These are phyloP conservation scores for Aegilops longissima DNA, from an alignment of 176 grass and related monocot species.

Conservation along the genomic window DNA sequence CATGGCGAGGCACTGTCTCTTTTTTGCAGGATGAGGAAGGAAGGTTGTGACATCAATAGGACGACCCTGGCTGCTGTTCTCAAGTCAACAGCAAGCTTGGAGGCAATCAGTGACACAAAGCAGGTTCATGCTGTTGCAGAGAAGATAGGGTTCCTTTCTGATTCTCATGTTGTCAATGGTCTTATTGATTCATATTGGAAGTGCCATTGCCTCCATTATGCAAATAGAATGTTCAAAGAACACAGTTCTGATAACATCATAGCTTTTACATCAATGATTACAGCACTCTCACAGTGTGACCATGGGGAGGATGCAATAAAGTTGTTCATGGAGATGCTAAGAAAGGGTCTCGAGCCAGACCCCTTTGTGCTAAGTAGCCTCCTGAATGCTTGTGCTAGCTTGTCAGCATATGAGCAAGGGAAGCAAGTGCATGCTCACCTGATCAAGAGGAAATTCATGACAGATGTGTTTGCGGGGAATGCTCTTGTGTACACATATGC, in stretches of 20 bases:
- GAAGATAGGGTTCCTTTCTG: slow-evolving; percentile 63
- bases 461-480: slow-evolving; percentile 73
- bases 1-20: slow-evolving; percentile 49
- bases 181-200: slow-evolving; percentile 91
- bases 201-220: slow-evolving; percentile 48
- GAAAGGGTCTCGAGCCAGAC: slow-evolving; percentile 66
- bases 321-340: slow-evolving; percentile 67
- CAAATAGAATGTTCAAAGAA: slow-evolving; percentile 64
- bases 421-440: slow-evolving; percentile 82
- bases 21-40: slow-evolving; percentile 66
- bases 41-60: slow-evolving; percentile 56
- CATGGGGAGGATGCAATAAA: slow-evolving; percentile 85
- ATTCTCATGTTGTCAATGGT: slow-evolving; percentile 79
- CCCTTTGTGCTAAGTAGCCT: slow-evolving; percentile 87
- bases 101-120: slow-evolving; percentile 39
- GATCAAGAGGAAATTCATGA: slow-evolving; percentile 65
- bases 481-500: slow-evolving; percentile 93
- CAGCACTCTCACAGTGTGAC: slow-evolving; percentile 59
- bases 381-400: slow-evolving; percentile 70
- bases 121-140: slow-evolving; percentile 68
- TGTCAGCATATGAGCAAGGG: slow-evolving; percentile 90
- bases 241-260: slow-evolving; percentile 57
- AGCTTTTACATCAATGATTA: slow-evolving; percentile 84
- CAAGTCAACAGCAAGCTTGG: slow-evolving; percentile 67
- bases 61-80: slow-evolving; percentile 81